These are phyloP conservation scores for Cyclotella choctawhatcheeana DNA, from an alignment of 108 stramenopile species.

Conservation along the genomic window DNA sequence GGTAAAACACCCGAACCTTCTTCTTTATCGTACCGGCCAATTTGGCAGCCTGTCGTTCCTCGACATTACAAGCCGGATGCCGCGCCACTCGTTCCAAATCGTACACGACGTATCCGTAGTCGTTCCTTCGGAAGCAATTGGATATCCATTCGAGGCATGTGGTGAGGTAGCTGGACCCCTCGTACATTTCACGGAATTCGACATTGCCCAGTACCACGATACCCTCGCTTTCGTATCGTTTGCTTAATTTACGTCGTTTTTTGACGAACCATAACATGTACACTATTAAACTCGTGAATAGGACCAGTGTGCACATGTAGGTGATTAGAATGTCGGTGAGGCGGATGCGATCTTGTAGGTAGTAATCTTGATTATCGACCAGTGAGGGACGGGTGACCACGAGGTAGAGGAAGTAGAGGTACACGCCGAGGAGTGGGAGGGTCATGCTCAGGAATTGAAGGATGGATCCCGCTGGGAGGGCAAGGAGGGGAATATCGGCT, in stretches of 20 bases:
- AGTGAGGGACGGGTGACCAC: conserved; percentile 55
- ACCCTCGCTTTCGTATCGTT: conserved; percentile 59
- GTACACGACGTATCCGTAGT: conserved; percentile 65
- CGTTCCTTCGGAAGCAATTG: conserved; percentile 36
- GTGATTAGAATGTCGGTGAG: conserved; percentile 64
- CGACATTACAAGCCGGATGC: conserved; percentile 51
- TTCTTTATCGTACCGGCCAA: conserved; percentile 53
- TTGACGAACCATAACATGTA: conserved; percentile 65
- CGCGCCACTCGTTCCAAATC: conserved; percentile 36
- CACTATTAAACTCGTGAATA: conserved; percentile 47
- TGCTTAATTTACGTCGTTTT: conserved; percentile 61
- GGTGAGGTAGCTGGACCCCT: conserved; percentile 4
- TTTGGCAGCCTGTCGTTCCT: conserved; percentile 6
- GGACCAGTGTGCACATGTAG: conserved; percentile 53
- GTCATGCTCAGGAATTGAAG: conserved; percentile 62
- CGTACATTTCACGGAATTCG: conserved; percentile 27
- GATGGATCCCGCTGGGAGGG: conserved; percentile 51
- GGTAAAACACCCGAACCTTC: conserved; percentile 68
- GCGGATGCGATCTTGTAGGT: conserved; percentile 38
- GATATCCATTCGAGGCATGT: conserved; percentile 11
- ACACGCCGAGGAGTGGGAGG: conserved; percentile 61
- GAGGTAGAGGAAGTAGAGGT: conserved; percentile 67
- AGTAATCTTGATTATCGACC: conserved; percentile 30
- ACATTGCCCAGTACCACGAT: conserved; percentile 44
- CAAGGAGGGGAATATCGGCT: conserved; percentile 42